Base-by-base conservation (phyloP, 2,329 filamentous ascomycete species). In the Lecanoromycetidae sp. region DNA sequence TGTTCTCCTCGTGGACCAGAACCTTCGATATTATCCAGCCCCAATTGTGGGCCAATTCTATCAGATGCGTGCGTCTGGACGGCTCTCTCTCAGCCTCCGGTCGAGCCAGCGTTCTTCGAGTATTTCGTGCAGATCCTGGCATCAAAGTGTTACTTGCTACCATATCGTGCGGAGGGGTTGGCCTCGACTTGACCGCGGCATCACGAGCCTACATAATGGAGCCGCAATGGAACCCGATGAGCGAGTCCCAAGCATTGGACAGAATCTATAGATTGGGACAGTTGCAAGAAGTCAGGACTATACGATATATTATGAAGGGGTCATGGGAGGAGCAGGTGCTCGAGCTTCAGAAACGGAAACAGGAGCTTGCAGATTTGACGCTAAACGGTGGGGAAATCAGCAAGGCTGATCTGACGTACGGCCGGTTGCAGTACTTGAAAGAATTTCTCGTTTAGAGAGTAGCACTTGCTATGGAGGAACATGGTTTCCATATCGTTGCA, bases 391-490 rank as follows among this genome's bases (percentile, higher is more conserved):
- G 36, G 7, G 12, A 25, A 3, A 26, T 39, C 7, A 39, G 22
- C 1, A 39, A 25, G 13, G 36, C 36, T 3, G 36, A 39, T 15
- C 19, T 39, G 22, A 39, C 22, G 4, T 26, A n/a, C 19, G 22
- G 36, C 4, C 22, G 36, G 9, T 8, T 39, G 22, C 20, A 39
- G 13, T 39, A 39, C 15, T 26, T 39, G 22, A 39, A 39, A 19
- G 36, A 39, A 9, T 25, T 39, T 39, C 22, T 39, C 19, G 36
- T 22, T 25, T 39, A 38, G 35, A 25, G 3, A 30, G 59, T 61
- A 17, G 63, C 60, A 23, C 44, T 41, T 17, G 58, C 51, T 6
- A 48, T 52, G 4, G 57, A 58, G n/a, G n/a, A n/a, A n/a, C n/a
- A n/a, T n/a, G n/a, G n/a, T n/a, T n/a, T n/a, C n/a, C n/a, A n/a